Evolutionary conservation across 108 stramenopile species (phyloP), one percentile per base, ranked within the genome.

Genomic region (Stephanodiscus minutulus): DNA sequence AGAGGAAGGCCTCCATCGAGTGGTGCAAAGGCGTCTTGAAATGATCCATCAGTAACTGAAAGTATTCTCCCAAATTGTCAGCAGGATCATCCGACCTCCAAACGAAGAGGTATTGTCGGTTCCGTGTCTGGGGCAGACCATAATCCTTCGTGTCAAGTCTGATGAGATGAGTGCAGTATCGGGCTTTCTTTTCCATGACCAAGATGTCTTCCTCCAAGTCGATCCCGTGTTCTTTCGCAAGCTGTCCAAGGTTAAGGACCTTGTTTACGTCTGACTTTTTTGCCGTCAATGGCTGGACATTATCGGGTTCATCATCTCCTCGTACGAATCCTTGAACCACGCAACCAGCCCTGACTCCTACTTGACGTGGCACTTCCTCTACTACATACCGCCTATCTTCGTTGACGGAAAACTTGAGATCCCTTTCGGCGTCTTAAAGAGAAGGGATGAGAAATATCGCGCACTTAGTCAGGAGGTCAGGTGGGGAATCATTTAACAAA

Each of bases 61-160:
- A 85, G 68, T 90, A 90, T 18, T 65, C 79, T 46, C 90, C 90
- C 39, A 91, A 68, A 61, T 91, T 72, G 37, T 84, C 83, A 8
- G 64, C 28, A 13, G 61, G 78, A 66, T 84, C 65, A 49, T 87
- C 87, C 5, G 84, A 61, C 55, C 69, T 57, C 85, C 87, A 91
- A 22, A 88, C 83, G 74, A 85, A 85, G 49, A 91, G 68, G 53
- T 91, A 91, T 57, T 54, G 73, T 20, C 90, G 78, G 24, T 87
- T 66, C 46, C 90, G 64, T 25, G 90, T 91, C 66, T 91, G 90
- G 9, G 90, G 90, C 37, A 91, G 83, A n/a, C 90, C 90, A 66
- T 87, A 91, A 15, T 76, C 53, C 61, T 88, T 91, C 1, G 90
- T 91, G 55, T 85, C 90, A 46, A 88, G 55, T 65, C 82, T 87